Percentiles rank a stretch among this genome's conserved stretches.
Conservation (phyloP, 257 asterid species). For the Ligustrum vulgare region DNA sequence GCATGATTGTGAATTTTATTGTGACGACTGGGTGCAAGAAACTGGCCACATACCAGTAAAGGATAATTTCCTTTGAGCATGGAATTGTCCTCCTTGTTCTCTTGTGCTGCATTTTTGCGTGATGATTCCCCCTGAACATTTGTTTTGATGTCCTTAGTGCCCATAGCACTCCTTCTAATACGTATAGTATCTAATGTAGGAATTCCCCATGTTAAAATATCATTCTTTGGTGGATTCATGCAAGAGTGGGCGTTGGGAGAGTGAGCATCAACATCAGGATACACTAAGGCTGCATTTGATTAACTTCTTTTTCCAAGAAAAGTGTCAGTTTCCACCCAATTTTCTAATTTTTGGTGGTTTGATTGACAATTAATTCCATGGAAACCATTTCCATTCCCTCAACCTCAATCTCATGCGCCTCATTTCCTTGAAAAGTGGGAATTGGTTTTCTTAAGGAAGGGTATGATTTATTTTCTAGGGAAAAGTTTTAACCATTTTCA, state of each 20-base stretch:
- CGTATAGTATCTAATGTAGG: constrained; percentile 38
- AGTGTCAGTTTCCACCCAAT: too few relatives aligned
- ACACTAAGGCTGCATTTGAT: too few relatives aligned
- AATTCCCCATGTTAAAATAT: constrained; percentile 24
- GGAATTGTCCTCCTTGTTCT: constrained; percentile 51
- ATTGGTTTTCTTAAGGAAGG: too few relatives aligned
- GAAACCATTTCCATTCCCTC: too few relatives aligned
- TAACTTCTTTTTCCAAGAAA: too few relatives aligned
- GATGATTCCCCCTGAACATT: constrained; percentile 38
- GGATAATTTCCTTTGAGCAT: constrained; percentile 70
- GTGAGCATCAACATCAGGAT: too few relatives aligned
- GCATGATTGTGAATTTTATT: constrained; percentile 85
- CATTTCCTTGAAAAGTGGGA: too few relatives aligned
- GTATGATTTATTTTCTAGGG: too few relatives aligned
- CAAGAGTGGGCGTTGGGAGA: constrained; percentile 29
- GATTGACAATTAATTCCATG: too few relatives aligned
- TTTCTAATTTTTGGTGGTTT: too few relatives aligned
- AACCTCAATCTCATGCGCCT: too few relatives aligned
- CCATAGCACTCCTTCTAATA: constrained; percentile 38
- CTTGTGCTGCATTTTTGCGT: constrained; percentile 50
- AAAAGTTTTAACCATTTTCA: too few relatives aligned
- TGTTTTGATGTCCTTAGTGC: constrained; percentile 35
- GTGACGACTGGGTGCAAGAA: constrained; percentile 71
- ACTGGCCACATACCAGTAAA: constrained; percentile 73
- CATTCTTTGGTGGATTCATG: constrained; percentile 34